Evolutionary conservation across 2,329 filamentous ascomycete genomes (phyloP).

Genomic region (Drechslerella coelobrocha): DNA sequence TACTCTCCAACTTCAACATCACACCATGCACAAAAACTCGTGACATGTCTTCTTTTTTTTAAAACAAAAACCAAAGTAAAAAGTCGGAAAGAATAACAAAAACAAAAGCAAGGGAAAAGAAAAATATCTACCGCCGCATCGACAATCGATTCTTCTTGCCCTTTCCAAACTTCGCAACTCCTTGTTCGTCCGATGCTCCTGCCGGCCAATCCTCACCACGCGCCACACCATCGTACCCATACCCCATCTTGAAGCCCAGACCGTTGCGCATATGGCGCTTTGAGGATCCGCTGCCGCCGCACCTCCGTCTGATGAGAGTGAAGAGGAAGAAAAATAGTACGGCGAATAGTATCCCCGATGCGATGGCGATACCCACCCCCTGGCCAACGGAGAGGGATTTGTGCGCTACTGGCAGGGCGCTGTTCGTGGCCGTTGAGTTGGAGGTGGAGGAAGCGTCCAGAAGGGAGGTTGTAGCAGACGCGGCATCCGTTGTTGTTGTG

Average conservation of each 20-base stretch:
- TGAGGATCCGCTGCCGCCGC: background rate
- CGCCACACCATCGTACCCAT: constrained; percentile 1
- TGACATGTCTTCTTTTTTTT: too few relatives aligned
- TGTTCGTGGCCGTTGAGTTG: background rate
- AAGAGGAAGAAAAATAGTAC: background rate
- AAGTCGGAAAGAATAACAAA: background rate
- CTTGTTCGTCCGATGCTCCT: constrained; percentile 1
- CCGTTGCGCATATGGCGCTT: constrained; percentile 4
- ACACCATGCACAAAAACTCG: background rate
- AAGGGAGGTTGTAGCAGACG: background rate
- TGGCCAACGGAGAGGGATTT: background rate
- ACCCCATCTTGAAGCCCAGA: constrained; percentile 4
- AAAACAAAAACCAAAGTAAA: too few relatives aligned
- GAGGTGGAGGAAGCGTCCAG: background rate
- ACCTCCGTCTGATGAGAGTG: background rate
- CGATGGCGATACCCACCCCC: constrained; percentile 3
- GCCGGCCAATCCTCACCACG: constrained; percentile 1
- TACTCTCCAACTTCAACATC: background rate
- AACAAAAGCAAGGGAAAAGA: background rate
- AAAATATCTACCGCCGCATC: constrained; percentile 6
- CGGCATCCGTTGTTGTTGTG: background rate
- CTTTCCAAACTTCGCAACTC: background rate
- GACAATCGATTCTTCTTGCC: constrained; percentile 11
- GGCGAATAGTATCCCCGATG: constrained; percentile 1
- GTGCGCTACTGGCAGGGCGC: background rate